Evolutionary conservation across 179 eudicot genomes (phyloP).

Genomic region (Heliamphora pulchella): DNA sequence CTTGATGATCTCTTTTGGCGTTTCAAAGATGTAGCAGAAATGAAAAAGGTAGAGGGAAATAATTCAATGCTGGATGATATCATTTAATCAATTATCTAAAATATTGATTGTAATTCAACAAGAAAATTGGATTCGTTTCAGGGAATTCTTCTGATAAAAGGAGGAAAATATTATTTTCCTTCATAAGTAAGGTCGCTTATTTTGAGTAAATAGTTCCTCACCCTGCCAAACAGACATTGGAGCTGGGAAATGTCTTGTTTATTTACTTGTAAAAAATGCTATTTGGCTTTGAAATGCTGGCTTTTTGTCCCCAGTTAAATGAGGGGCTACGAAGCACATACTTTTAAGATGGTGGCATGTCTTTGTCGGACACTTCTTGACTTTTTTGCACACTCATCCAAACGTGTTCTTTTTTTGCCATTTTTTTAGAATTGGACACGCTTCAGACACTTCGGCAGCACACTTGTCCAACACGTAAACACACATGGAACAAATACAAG

Average conservation of each 20-base stretch:
- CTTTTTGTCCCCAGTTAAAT: neutral
- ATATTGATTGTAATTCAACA: neutral
- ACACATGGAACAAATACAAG: too few species aligned
- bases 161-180: neutral
- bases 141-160: neutral
- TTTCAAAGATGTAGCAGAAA: constrained; percentile 81
- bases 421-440: too few species aligned
- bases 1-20: constrained; percentile 83
- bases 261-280: neutral
- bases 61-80: neutral
- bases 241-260: neutral
- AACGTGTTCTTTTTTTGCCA: too few species aligned
- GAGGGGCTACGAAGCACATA: neutral
- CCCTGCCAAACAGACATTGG: neutral
- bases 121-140: neutral
- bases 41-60: constrained; percentile 55
- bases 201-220: neutral
- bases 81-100: neutral
- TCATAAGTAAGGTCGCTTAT: too few species aligned
- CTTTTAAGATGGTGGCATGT: too few species aligned
- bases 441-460: too few species aligned
- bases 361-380: too few species aligned
- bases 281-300: neutral
- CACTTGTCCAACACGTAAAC: too few species aligned
- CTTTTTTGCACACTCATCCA: too few species aligned